Evolutionary conservation across 257 asterid genomes (phyloP), one percentile per base, ranked within the genome.

Genomic region (Solanum sparsipilum): DNA sequence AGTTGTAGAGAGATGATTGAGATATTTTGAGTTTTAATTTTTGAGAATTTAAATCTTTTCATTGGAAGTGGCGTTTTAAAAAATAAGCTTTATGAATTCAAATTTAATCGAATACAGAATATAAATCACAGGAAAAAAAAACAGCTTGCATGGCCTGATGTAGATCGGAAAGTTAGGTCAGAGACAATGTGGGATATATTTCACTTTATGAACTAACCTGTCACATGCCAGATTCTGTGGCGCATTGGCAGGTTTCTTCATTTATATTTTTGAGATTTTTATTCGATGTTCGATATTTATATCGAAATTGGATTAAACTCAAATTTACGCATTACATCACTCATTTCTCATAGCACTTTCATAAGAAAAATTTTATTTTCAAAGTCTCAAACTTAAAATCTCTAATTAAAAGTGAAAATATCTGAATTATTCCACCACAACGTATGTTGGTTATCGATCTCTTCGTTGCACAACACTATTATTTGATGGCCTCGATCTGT

Each of bases 11-110:
- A 27, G 21, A 68, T 70, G 32, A 6, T 23, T 1, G 25, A 56
- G 11, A 70, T 13, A 15, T 29, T 1, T 70, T 15, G 0, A 70
- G 1, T 31, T 70, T 29, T 0, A 15, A 0, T 15, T 67, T 29
- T 31, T 6, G 20, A 29, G 23, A 29, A 27, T 70, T 2, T 60
- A 70, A 29, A 70, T 9, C 1, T 9, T 70, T 13, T 29, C 0
- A 0, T 70, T 70, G 1, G 2, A 6, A 13, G 2, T 25, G 0
- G 9, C 6, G 2, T 15, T 70, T 29, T 0, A 0, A 16, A 13
- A 7, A 70, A 13, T 70, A 29, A 3, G 0, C 4, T 52, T 16
- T 0, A 52, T 18, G 3, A 52, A 52, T 52, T 52, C 3, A 52
- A 18, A 18, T 52, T 52, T 68, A 68, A 70, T 31, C 34, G 0